Percentiles rank a stretch among this genome's conserved stretches.
Conservation (phyloP, 352 stramenopile species). For the Pythium folliculosum region DNA sequence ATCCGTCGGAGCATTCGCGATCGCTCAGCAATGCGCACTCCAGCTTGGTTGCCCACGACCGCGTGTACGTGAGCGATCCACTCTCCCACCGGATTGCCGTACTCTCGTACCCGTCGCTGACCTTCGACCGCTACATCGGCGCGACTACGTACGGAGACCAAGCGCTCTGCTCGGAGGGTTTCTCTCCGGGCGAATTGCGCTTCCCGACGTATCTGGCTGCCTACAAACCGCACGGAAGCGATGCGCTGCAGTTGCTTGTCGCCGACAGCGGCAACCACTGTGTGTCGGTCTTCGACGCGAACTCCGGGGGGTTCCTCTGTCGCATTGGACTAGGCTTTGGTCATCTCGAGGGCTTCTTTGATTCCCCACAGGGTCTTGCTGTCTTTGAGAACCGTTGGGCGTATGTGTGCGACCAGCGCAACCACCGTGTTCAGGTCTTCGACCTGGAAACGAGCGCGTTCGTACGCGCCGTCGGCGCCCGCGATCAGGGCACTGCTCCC, state of each 20-base stretch:
- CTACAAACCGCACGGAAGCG: conserved; percentile 25
- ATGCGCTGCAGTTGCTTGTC: conserved; percentile 35
- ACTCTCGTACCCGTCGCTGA: conserved; percentile 27
- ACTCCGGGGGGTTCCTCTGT: conserved; percentile 33
- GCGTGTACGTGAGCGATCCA: conserved; percentile 56
- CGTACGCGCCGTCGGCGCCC: conserved; percentile 30
- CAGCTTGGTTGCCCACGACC: conserved; percentile 1
- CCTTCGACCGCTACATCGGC: conserved; percentile 52
- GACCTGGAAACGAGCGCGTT: conserved; percentile 36
- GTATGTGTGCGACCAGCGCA: conserved; percentile 66
- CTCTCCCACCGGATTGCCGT: conserved; percentile 55
- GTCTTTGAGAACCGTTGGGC: conserved; percentile 44
- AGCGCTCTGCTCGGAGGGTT: conserved; percentile 48
- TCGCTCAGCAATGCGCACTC: conserved; percentile 12
- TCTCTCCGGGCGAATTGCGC: conserved; percentile 49
- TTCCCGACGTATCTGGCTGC: conserved; percentile 36
- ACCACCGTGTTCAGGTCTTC: conserved; percentile 70
- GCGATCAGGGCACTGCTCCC: conserved; percentile 31
- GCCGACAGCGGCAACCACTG: conserved; percentile 67
- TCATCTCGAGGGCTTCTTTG: conserved; percentile 45
- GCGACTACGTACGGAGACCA: conserved; percentile 59
- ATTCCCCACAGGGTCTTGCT: conserved; percentile 59
- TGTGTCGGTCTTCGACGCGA: conserved; percentile 56
- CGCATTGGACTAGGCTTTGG: conserved; percentile 58
- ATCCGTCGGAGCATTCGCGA: conserved; percentile 1